These are phyloP conservation scores for Pleomassaria siparia DNA, from an alignment of 2,329 filamentous ascomycete species.

Conservation along the genomic window DNA sequence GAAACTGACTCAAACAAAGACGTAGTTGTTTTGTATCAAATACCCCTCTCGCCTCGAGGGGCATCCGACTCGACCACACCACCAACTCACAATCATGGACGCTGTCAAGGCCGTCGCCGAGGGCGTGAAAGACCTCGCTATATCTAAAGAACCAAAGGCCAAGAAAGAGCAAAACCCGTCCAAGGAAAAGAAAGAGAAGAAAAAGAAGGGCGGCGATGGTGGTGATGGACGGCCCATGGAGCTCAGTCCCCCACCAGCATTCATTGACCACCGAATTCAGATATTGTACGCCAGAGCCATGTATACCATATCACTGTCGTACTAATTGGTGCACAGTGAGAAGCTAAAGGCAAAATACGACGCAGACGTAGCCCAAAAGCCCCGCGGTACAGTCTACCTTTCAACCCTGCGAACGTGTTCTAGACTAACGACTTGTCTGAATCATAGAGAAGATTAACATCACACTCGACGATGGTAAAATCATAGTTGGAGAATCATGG, in stretches of 20 bases:
- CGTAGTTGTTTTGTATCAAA: constrained; percentile 6
- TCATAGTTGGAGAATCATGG: constrained; percentile 78
- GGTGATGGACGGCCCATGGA: constrained; percentile 49
- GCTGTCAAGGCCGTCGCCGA: constrained; percentile 55
- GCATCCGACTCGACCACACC: constrained; percentile 20
- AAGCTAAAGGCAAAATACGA: constrained; percentile 82
- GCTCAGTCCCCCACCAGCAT: constrained; percentile 64
- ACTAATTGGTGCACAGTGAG: constrained; percentile 51
- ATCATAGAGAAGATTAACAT: constrained; percentile 66
- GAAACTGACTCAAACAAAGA: constrained; percentile 24
- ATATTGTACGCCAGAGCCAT: constrained; percentile 58
- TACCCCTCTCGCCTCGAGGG: constrained; percentile 17
- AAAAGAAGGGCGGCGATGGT: constrained; percentile 33
- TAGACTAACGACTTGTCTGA: constrained; percentile 16
- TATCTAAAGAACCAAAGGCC: constrained; percentile 39
- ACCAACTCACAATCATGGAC: constrained; percentile 47
- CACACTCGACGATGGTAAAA: constrained; percentile 70
- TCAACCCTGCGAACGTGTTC: background rate
- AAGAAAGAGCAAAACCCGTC: constrained; percentile 28
- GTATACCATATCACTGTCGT: background rate
- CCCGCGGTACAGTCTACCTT: constrained; percentile 50
- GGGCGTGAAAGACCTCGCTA: constrained; percentile 61
- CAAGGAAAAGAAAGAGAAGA: constrained; percentile 52
- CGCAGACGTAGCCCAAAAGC: constrained; percentile 70
- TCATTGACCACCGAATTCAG: constrained; percentile 78